A percentile compares a stretch with the other conserved stretches of the same genome.
phyloP scores from a whole-genome alignment of 2,329 filamentous ascomycete genomes.

The Xylariaceae sp. region DNA sequence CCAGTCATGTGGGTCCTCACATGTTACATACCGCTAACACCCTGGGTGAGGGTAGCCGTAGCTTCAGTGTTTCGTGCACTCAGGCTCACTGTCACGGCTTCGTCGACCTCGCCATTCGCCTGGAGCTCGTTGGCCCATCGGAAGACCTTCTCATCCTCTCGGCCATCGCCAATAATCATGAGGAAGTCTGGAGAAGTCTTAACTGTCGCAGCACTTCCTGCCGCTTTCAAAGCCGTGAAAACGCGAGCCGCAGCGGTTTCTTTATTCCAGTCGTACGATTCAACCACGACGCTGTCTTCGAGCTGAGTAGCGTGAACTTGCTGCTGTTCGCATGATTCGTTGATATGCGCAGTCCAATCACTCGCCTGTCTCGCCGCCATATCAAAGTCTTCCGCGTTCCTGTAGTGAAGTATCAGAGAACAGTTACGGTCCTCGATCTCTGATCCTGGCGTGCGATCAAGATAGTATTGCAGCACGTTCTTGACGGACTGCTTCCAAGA shows the following conservation, averaged over 20 bases:
- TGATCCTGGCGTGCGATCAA: constrained; percentile 82
- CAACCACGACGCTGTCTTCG: constrained; percentile 77
- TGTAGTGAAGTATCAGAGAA: constrained; percentile 87
- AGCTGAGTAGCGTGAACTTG: constrained; percentile 78
- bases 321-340: constrained; percentile 82
- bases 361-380: constrained; percentile 74
- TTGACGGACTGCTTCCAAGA: constrained; percentile 82
- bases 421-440: constrained; percentile 89
- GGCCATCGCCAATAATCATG: constrained; percentile 83
- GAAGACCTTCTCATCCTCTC: constrained; percentile 92
- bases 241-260: constrained; percentile 74
- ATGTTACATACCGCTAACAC: constrained; percentile 77
- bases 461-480: constrained; percentile 81
- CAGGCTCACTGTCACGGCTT: constrained; percentile 81
- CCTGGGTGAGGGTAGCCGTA: constrained; percentile 78
- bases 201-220: constrained; percentile 24
- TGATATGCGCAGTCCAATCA: constrained; percentile 92
- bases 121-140: constrained; percentile 83
- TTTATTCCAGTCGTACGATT: constrained; percentile 84
- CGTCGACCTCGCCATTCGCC: constrained; percentile 53
- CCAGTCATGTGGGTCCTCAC: background rate
- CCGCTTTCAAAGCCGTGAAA: constrained; percentile 53
- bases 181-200: constrained; percentile 70
- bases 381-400: constrained; percentile 72
- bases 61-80: constrained; percentile 87